Conservation (phyloP, 2,329 filamentous ascomycete genomes). For the Xylaria sp. region DNA sequence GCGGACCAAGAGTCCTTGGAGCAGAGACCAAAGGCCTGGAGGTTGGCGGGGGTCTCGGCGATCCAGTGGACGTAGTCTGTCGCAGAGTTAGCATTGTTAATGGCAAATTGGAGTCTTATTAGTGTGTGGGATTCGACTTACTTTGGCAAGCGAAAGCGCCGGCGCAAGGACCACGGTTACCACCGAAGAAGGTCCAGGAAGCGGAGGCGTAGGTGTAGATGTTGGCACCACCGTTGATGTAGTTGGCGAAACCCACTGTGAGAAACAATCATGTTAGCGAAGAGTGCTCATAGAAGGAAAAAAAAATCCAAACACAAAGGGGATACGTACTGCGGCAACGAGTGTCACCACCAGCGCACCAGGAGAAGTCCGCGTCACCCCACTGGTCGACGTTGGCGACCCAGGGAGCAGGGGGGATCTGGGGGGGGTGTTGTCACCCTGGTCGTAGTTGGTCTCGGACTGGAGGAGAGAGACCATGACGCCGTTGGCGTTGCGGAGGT, state of each 20-base stretch:
- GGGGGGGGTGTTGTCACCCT: constrained; percentile 36
- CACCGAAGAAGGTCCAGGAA: constrained; percentile 41
- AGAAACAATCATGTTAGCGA: not conserved
- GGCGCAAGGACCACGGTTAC: constrained; percentile 34
- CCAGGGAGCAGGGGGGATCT: constrained; percentile 37
- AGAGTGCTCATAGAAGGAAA: not conserved
- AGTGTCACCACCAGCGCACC: constrained; percentile 35
- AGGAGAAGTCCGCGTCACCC: constrained; percentile 41
- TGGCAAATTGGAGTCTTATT: not conserved
- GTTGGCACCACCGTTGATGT: constrained; percentile 38
- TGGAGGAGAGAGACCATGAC: constrained; percentile 48
- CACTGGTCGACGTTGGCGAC: constrained; percentile 32
- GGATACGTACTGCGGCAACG: constrained; percentile 32
- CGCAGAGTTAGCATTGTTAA: constrained; percentile 6
- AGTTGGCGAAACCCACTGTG: constrained; percentile 37
- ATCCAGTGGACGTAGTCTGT: constrained; percentile 39
- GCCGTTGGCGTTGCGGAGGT: constrained; percentile 44
- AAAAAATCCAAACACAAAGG: not conserved
- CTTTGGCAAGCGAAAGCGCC: constrained; percentile 33
- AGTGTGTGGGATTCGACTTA: constrained; percentile 18
- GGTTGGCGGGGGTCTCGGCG: constrained; percentile 33
- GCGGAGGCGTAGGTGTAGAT: constrained; percentile 40
- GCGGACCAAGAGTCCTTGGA: constrained; percentile 36
- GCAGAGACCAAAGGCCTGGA: constrained; percentile 40
- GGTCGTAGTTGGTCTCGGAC: constrained; percentile 49